phyloP scores from a whole-genome alignment of 2,329 filamentous ascomycete species.

The Scortechinia acanthostroma region DNA sequence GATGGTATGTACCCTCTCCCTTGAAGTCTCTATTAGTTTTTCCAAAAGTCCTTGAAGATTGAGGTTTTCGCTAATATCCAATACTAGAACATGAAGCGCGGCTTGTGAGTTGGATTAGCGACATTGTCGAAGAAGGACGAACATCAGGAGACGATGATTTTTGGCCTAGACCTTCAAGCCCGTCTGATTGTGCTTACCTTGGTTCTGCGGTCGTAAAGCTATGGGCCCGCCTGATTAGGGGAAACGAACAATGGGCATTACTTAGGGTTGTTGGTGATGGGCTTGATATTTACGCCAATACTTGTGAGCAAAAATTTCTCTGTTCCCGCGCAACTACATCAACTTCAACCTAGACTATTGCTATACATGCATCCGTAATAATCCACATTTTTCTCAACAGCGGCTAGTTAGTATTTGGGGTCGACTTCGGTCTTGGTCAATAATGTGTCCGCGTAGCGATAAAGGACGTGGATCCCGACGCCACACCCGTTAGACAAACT shows the following conservation, averaged over 20 bases:
- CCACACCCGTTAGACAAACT: conserved; percentile 45
- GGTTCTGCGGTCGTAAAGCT: conserved; percentile 8
- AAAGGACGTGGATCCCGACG: conserved; percentile 51
- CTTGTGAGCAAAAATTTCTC: background rate
- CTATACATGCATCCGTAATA: no score
- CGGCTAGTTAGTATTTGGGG: no score
- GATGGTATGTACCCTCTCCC: background rate
- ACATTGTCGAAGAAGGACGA: background rate
- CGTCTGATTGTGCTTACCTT: conserved; percentile 7
- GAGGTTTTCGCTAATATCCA: no score
- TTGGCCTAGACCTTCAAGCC: conserved; percentile 3
- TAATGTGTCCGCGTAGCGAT: conserved; percentile 43
- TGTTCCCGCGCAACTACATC: no score
- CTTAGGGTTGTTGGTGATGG: background rate
- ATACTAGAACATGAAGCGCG: background rate
- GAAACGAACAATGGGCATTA: conserved; percentile 3
- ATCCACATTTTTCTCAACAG: no score
- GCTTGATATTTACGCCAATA: conserved; percentile 6
- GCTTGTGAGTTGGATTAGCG: background rate
- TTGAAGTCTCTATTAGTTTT: no score
- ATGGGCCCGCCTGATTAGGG: conserved; percentile 12
- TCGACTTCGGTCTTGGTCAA: no score
- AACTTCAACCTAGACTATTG: no score
- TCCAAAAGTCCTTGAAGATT: no score
- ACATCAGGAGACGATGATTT: background rate